Evolutionary conservation across 768 basidiomycete species (phyloP).

Genomic region (Boletus pseudo-olivaceus): DNA sequence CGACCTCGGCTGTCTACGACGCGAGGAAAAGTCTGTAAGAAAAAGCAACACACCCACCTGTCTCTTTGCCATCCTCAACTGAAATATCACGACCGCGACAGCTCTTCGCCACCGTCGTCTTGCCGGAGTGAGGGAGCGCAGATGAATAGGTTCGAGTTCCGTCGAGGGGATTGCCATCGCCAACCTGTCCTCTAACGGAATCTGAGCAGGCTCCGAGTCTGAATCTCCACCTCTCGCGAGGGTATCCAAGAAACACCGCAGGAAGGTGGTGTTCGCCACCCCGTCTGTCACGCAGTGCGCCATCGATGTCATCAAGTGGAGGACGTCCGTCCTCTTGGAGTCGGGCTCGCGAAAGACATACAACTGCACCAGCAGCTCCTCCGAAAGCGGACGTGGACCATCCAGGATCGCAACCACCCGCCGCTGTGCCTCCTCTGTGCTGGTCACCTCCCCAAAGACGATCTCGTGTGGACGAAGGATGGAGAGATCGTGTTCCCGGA

Average conservation of each 20-base stretch:
- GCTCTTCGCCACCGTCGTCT: slow-evolving; percentile 46
- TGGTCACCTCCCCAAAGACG: slow-evolving; percentile 30
- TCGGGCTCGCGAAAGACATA: slow-evolving; percentile 37
- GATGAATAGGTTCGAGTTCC: slow-evolving; percentile 32
- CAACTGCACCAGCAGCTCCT: slow-evolving; percentile 40
- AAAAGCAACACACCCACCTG: slow-evolving; percentile 29
- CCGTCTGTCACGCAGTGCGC: slow-evolving; percentile 54
- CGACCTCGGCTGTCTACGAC: neutral
- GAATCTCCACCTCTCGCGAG: slow-evolving; percentile 19
- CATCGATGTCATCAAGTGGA: slow-evolving; percentile 42
- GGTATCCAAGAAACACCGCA: slow-evolving; percentile 44
- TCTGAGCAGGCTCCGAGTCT: slow-evolving; percentile 1
- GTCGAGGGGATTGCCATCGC: slow-evolving; percentile 39
- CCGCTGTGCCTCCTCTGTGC: slow-evolving; percentile 33
- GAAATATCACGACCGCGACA: slow-evolving; percentile 36
- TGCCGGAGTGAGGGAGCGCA: slow-evolving; percentile 31
- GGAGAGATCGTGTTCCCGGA: slow-evolving; percentile 37
- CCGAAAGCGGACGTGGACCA: slow-evolving; percentile 39
- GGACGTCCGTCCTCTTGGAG: slow-evolving; percentile 28
- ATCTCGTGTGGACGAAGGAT: slow-evolving; percentile 38
- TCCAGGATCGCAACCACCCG: slow-evolving; percentile 31
- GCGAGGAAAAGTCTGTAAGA: neutral
- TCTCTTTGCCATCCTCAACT: slow-evolving; percentile 31
- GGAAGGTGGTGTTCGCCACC: slow-evolving; percentile 38
- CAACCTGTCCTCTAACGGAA: slow-evolving; percentile 39